These are phyloP conservation scores for Salix udensis DNA, from an alignment of 345 rosid species.

Conservation along the genomic window DNA sequence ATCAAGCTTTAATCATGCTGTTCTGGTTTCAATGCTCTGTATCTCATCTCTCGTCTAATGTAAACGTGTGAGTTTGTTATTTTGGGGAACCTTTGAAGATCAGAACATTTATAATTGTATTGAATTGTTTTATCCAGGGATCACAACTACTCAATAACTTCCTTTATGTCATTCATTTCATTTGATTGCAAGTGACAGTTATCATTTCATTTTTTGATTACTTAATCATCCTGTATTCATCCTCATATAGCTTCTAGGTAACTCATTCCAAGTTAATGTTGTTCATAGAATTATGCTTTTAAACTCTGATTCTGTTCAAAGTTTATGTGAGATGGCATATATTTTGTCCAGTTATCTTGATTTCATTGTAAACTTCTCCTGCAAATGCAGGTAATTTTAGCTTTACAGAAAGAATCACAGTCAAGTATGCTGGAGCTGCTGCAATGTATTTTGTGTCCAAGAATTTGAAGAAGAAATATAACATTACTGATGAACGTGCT, in stretches of 20 bases:
- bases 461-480: conserved; percentile 82
- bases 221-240: background rate
- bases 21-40: background rate
- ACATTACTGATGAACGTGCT: conserved; percentile 83
- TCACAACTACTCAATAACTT: background rate
- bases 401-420: conserved; percentile 72
- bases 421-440: conserved; percentile 83
- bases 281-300: background rate
- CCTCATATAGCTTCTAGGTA: background rate
- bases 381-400: conserved; percentile 69
- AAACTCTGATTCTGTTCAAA: background rate
- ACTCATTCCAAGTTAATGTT: background rate
- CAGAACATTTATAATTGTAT: background rate
- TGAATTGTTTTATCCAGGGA: background rate
- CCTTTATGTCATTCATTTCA: background rate
- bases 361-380: background rate
- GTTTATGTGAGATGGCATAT: background rate
- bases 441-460: conserved; percentile 93
- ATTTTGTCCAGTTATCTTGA: background rate
- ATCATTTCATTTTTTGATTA: background rate
- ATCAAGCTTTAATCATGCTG: background rate
- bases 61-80: background rate
- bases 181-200: background rate
- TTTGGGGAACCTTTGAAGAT: background rate
- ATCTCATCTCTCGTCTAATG: background rate